A percentile compares a stretch with the other conserved stretches of the same genome.
phyloP scores from a whole-genome alignment of 257 asterid species.

The Mentha longifolia region DNA sequence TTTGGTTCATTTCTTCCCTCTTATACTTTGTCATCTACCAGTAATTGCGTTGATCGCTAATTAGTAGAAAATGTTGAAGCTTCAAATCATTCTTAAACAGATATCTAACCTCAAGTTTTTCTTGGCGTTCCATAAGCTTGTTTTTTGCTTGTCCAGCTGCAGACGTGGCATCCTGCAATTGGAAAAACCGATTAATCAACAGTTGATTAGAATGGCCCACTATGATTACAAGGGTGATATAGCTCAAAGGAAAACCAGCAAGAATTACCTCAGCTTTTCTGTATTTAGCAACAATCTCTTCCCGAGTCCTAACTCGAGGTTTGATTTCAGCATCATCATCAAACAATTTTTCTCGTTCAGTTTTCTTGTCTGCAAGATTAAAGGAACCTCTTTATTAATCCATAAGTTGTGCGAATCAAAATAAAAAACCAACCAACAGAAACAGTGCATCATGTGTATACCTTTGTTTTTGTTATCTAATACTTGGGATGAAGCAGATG shows the following conservation, averaged over 20 bases:
- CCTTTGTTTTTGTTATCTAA: slow-evolving; percentile 52
- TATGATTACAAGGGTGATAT: background rate
- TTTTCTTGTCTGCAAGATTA: slow-evolving; percentile 51
- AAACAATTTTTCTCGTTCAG: slow-evolving; percentile 62
- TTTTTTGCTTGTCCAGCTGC: slow-evolving; percentile 88
- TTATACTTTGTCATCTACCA: background rate
- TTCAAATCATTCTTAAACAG: slow-evolving; percentile 13
- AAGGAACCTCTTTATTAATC: slow-evolving; percentile 26
- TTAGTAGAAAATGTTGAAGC: background rate
- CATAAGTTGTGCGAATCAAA: slow-evolving; percentile 24
- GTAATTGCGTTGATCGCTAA: slow-evolving; percentile 14
- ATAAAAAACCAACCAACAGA: slow-evolving; percentile 24
- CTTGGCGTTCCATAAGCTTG: slow-evolving; percentile 89
- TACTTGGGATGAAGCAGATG: slow-evolving; percentile 53
- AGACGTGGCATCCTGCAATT: slow-evolving; percentile 79
- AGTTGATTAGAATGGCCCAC: slow-evolving; percentile 21
- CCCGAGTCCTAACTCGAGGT: slow-evolving; percentile 73
- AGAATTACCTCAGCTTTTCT: slow-evolving; percentile 76
- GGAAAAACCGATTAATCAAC: slow-evolving; percentile 24
- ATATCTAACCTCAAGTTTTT: slow-evolving; percentile 78
- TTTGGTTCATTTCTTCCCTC: background rate
- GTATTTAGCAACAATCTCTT: slow-evolving; percentile 84
- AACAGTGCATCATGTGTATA: slow-evolving; percentile 27
- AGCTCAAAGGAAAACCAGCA: slow-evolving; percentile 33
- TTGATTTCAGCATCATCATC: slow-evolving; percentile 53